Evolutionary conservation across 768 basidiomycete species (phyloP).

Genomic region (Panus rudis): DNA sequence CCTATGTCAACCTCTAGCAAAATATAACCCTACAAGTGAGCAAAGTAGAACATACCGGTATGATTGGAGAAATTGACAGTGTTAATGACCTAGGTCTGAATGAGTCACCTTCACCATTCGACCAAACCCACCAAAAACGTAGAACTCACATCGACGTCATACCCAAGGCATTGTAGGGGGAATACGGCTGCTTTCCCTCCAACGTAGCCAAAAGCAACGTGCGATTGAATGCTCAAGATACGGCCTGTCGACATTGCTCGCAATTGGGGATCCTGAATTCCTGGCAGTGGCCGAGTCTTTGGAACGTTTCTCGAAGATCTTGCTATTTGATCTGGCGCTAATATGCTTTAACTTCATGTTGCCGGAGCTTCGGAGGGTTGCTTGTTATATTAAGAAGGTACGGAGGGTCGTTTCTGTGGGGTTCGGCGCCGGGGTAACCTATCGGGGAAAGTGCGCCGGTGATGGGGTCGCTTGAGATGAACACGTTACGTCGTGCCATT

Average conservation of each 20-base stretch:
- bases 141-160: slow-evolving; percentile 83
- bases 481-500: neutral
- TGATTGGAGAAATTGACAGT: slow-evolving; percentile 96
- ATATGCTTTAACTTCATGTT: too few relatives aligned
- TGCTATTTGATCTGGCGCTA: too few relatives aligned
- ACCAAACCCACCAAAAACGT: slow-evolving; percentile 2
- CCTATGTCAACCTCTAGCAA: slow-evolving; percentile 38
- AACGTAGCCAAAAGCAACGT: slow-evolving; percentile 91
- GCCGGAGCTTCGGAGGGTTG: too few relatives aligned
- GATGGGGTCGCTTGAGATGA: too few relatives aligned
- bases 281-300: too few relatives aligned
- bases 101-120: slow-evolving; percentile 2
- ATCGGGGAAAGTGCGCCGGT: too few relatives aligned
- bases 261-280: neutral
- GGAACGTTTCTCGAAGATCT: too few relatives aligned
- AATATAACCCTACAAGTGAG: neutral
- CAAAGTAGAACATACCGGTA: slow-evolving; percentile 52
- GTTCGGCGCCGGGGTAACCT: too few relatives aligned
- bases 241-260: slow-evolving; percentile 33
- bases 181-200: slow-evolving; percentile 79
- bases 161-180: slow-evolving; percentile 80
- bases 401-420: too few relatives aligned
- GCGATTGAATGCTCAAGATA: slow-evolving; percentile 87
- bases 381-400: too few relatives aligned
- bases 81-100: slow-evolving; percentile 58